A percentile compares a stretch with the other conserved stretches of the same genome.
phyloP scores from a whole-genome alignment of 805 yeast genomes.

The Torulaspora delbrueckii region DNA sequence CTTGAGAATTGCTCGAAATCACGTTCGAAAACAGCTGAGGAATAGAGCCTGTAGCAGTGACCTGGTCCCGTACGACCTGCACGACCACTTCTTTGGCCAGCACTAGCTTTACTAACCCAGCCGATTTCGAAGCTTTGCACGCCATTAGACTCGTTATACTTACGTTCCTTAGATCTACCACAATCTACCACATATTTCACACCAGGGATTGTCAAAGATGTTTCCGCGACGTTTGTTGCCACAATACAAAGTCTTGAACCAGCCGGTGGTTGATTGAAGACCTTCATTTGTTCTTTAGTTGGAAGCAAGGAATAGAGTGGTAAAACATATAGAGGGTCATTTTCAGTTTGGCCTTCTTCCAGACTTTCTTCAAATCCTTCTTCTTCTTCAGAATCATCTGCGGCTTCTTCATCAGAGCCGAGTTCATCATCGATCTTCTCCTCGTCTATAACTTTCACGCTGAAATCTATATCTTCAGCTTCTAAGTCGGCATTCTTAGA shows the following conservation, averaged over 20 bases:
- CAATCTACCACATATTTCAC: conserved; percentile 91
- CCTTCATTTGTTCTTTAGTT: conserved; percentile 92
- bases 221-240: conserved; percentile 97
- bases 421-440: conserved; percentile 33
- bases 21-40: conserved; percentile 89
- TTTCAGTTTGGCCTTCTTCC: conserved; percentile 64
- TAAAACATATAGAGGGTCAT: conserved; percentile 80
- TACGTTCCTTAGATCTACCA: conserved; percentile 89
- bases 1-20: conserved; percentile 76
- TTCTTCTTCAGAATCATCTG: conserved; percentile 41
- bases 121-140: conserved; percentile 88
- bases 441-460: conserved; percentile 41
- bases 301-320: conserved; percentile 92
- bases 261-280: conserved; percentile 77
- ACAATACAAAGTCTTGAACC: conserved; percentile 87
- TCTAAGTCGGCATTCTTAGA: conserved; percentile 67
- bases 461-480: conserved; percentile 82
- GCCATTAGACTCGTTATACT: conserved; percentile 74
- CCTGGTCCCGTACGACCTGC: conserved; percentile 99
- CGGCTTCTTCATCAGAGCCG: conserved; percentile 36
- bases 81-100: conserved; percentile 93
- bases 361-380: conserved; percentile 64
- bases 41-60: conserved; percentile 85
- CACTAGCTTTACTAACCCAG: conserved; percentile 94
- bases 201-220: conserved; percentile 94